Evolutionary conservation across 306 rosid species (phyloP).

Genomic region (Quercus dentata): DNA sequence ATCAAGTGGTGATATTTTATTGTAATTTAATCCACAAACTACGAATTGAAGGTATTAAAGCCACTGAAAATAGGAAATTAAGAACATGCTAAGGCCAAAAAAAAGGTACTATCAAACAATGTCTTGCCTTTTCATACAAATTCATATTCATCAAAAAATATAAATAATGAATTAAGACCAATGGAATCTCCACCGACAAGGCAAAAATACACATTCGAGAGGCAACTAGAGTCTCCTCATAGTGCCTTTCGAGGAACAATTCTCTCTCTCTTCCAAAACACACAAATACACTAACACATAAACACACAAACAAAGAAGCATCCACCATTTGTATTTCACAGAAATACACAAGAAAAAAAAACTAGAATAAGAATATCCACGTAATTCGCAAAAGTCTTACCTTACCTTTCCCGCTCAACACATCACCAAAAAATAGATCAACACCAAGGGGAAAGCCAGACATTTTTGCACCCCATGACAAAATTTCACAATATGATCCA

Average conservation of each 20-base stretch:
- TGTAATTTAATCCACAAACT: slow-evolving; percentile 23
- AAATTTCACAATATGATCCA: neutral
- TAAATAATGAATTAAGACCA: slow-evolving; percentile 9
- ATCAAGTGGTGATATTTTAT: slow-evolving; percentile 23
- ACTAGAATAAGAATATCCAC: neutral
- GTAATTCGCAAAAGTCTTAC: neutral
- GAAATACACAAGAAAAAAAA: neutral
- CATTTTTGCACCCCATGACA: neutral
- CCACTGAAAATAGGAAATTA: slow-evolving; percentile 19
- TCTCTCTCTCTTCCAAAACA: neutral
- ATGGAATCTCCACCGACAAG: slow-evolving; percentile 19
- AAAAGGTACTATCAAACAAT: neutral
- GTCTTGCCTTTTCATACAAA: slow-evolving; percentile 18
- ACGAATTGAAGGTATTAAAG: slow-evolving; percentile 17
- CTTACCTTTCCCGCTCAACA: slow-evolving; percentile 2
- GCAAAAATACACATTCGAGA: neutral
- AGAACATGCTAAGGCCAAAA: neutral
- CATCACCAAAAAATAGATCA: neutral
- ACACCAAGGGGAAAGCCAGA: neutral
- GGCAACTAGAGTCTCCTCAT: neutral
- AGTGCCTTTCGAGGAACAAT: neutral
- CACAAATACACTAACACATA: neutral
- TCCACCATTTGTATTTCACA: neutral
- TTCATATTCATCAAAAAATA: slow-evolving; percentile 22
- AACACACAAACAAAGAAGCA: neutral